Evolutionary conservation across 2,329 filamentous ascomycete species (phyloP), one percentile per base, ranked within the genome.

Genomic region (Penicillium paneum): DNA sequence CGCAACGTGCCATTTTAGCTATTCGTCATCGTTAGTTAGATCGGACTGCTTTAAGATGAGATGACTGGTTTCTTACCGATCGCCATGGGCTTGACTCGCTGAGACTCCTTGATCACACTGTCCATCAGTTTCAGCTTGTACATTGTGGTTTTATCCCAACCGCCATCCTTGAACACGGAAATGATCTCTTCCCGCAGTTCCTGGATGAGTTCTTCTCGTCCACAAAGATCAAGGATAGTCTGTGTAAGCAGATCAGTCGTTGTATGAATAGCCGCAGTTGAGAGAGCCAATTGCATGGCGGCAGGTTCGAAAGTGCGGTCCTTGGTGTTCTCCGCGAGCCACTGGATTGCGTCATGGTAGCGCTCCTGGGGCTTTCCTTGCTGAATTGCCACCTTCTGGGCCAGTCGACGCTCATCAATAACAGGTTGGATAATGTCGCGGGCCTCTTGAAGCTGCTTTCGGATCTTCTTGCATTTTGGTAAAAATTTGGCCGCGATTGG

Each of bases 381-480:
- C 1, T 5, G 13, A 11, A 15, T 43, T 1, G 48, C 48, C 3
- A 13, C n/a, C 29, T 43, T 7, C 4, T 31, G 26, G 19, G 36
- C 35, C 1, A 12, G 2, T 2, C 39, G 54, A 15, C 55, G 49
- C 45, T 52, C 40, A 19, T 49, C 29, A 2, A 61, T 15, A 4
- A 60, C 51, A 2, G 53, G 59, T 0, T 42, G 24, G 17, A 65
- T 57, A 8, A 61, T 56, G 0, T 40, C 13, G 3, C 42, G 32
- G 3, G 61, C 63, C 28, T 59, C 43, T 6, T 51, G n/a, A 0
- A 60, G 11, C 28, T 60, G 28, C 3, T 15, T 10, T 1, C 52
- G 55, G 1, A 59, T 21, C 49, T 57, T 64, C 1, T 44, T 35
- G 24, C 61, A 60, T 1, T 43, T 38, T 6, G 58, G 58, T 3